A percentile compares a stretch with the other conserved stretches of the same genome.
Evolutionary conservation across 805 yeast genomes (phyloP).

Genomic region (Maudiozyma saulgeensis): DNA sequence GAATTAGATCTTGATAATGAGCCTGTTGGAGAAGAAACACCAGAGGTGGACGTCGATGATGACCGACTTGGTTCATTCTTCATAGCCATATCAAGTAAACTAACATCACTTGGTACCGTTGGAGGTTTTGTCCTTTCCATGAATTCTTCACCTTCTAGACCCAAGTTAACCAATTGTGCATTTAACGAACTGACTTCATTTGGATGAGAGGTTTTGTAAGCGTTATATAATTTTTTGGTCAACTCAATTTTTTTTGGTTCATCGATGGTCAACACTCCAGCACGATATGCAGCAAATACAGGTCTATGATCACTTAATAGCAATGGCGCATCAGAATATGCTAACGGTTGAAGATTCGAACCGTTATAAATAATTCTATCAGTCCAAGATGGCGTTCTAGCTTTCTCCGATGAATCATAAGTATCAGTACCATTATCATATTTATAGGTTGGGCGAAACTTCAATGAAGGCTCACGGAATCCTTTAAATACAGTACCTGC

Average conservation of each 20-base stretch:
- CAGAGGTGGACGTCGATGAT: background rate
- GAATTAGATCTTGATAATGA: slow-evolving; percentile 3
- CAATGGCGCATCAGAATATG: slow-evolving; percentile 60
- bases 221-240: slow-evolving; percentile 49
- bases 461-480: slow-evolving; percentile 67
- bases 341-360: slow-evolving; percentile 45
- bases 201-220: slow-evolving; percentile 36
- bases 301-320: slow-evolving; percentile 85
- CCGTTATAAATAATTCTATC: slow-evolving; percentile 75
- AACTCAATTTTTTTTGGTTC: slow-evolving; percentile 48
- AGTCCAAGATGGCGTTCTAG: slow-evolving; percentile 93
- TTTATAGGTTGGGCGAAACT: slow-evolving; percentile 84
- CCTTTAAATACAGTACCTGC: slow-evolving; percentile 63
- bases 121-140: background rate
- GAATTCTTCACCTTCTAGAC: slow-evolving; percentile 6
- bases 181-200: slow-evolving; percentile 18
- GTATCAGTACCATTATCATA: slow-evolving; percentile 73
- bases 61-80: background rate
- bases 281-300: slow-evolving; percentile 68
- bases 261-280: slow-evolving; percentile 60
- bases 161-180: slow-evolving; percentile 13
- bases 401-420: slow-evolving; percentile 87
- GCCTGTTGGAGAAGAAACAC: background rate
- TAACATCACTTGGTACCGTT: slow-evolving; percentile 2
- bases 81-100: slow-evolving; percentile 9